Evolutionary conservation across 148 eudicot species (phyloP).

Genomic region (Simmondsia chinensis): DNA sequence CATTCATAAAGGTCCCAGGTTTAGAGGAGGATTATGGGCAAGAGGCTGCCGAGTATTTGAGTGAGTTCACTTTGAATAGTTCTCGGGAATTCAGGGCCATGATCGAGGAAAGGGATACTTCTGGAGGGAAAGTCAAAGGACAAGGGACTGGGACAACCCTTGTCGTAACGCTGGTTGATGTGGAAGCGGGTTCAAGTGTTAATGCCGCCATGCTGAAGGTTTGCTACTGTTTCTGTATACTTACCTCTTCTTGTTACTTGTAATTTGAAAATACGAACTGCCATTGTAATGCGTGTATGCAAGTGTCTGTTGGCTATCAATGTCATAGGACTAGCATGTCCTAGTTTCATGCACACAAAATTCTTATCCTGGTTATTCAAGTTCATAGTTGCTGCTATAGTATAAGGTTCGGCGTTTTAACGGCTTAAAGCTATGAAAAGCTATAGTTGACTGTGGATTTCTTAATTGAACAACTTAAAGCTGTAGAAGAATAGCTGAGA

Average conservation of each 20-base stretch:
- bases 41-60: slow-evolving; percentile 67
- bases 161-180: slow-evolving; percentile 56
- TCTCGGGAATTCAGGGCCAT: slow-evolving; percentile 65
- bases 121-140: slow-evolving; percentile 83
- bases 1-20: slow-evolving; percentile 68
- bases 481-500: too few relatives aligned
- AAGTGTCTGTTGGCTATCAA: too few relatives aligned
- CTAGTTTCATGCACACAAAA: too few relatives aligned
- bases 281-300: background rate
- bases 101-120: slow-evolving; percentile 71
- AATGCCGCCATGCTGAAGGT: slow-evolving; percentile 85
- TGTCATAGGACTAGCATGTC: too few relatives aligned
- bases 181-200: slow-evolving; percentile 38
- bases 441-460: too few relatives aligned
- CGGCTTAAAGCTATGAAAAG: too few relatives aligned
- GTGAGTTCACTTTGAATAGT: slow-evolving; percentile 43
- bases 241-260: slow-evolving; percentile 1
- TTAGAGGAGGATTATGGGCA: slow-evolving; percentile 83
- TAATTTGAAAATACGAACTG: background rate
- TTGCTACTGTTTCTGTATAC: too few relatives aligned
- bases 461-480: too few relatives aligned
- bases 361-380: too few relatives aligned
- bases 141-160: slow-evolving; percentile 80
- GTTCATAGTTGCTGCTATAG: too few relatives aligned
- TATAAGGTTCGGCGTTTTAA: too few relatives aligned